Percentiles rank a stretch among this genome's conserved stretches.
phyloP scores from a whole-genome alignment of 768 basidiomycete genomes.

The Paxillus rubicundulus region DNA sequence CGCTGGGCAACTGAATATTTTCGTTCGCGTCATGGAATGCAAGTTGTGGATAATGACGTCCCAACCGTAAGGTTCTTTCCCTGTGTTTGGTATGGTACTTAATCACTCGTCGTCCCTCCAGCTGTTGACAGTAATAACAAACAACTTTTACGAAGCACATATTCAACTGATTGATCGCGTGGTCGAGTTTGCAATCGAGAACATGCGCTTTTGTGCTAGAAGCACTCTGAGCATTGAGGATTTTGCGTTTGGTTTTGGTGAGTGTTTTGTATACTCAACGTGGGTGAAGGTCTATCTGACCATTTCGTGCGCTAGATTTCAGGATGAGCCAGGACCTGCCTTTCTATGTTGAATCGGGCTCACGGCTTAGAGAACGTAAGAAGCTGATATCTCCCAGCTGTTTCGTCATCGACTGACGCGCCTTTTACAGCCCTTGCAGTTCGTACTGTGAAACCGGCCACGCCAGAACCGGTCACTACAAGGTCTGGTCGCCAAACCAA shows the following conservation, averaged over 20 bases:
- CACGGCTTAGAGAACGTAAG: slow-evolving; percentile 27
- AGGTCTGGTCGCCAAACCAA: slow-evolving; percentile 25
- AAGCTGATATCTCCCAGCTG: background rate
- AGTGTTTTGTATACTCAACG: slow-evolving; percentile 1
- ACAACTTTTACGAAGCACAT: slow-evolving; percentile 31
- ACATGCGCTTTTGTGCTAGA: slow-evolving; percentile 23
- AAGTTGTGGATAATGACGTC: slow-evolving; percentile 15
- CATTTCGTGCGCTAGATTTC: slow-evolving; percentile 17
- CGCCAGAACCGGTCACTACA: slow-evolving; percentile 15
- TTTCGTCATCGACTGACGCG: slow-evolving; percentile 2
- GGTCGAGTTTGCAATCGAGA: slow-evolving; percentile 20
- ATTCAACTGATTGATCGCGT: slow-evolving; percentile 27
- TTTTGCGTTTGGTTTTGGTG: slow-evolving; percentile 32
- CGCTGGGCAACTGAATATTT: slow-evolving; percentile 29
- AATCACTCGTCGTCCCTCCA: slow-evolving; percentile 3
- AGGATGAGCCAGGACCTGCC: slow-evolving; percentile 32
- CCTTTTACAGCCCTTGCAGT: slow-evolving; percentile 12
- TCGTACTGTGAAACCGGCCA: slow-evolving; percentile 2
- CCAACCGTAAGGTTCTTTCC: slow-evolving; percentile 15
- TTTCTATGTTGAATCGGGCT: slow-evolving; percentile 26
- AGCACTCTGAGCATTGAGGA: slow-evolving; percentile 18
- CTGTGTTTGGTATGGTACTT: background rate
- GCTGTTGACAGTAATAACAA: slow-evolving; percentile 30
- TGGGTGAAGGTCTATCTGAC: background rate
- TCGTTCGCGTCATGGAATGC: slow-evolving; percentile 17